These are phyloP conservation scores for Plectosphaerella sp. DNA, from an alignment of 2,329 filamentous ascomycete genomes.

Conservation along the genomic window DNA sequence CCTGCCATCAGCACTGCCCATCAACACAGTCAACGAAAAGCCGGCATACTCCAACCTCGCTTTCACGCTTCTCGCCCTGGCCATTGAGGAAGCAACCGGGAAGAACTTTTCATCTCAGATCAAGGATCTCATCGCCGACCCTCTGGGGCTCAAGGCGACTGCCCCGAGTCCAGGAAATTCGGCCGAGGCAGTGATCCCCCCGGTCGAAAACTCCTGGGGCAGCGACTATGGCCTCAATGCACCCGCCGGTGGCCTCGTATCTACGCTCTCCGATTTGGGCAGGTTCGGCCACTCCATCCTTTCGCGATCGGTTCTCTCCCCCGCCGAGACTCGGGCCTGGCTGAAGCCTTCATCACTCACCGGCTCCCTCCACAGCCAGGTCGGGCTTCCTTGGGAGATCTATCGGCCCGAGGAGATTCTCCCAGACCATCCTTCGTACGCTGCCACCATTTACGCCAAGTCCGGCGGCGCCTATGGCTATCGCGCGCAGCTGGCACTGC, in stretches of 20 bases:
- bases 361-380: constrained; percentile 21
- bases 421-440: constrained; percentile 19
- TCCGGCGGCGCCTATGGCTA: constrained; percentile 27
- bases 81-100: constrained; percentile 21
- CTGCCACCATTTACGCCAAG: constrained; percentile 26
- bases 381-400: constrained; percentile 33
- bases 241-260: constrained; percentile 28
- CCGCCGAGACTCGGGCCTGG: constrained; percentile 22
- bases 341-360: constrained; percentile 27
- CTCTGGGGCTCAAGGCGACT: constrained; percentile 13
- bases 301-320: constrained; percentile 16
- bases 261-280: constrained; percentile 25
- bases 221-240: constrained; percentile 24
- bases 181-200: constrained; percentile 25
- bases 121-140: constrained; percentile 11
- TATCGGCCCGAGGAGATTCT: constrained; percentile 19
- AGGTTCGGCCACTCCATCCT: constrained; percentile 23
- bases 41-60: constrained; percentile 37
- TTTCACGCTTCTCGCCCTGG: constrained; percentile 29
- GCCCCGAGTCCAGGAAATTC: constrained; percentile 23
- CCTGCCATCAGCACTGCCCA: constrained; percentile 22
- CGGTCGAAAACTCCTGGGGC: constrained; percentile 25
- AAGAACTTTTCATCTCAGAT: constrained; percentile 23
- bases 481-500: constrained; percentile 25
- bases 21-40: constrained; percentile 22